Percentiles rank a stretch among this genome's conserved stretches.
Conservation (phyloP, 257 asterid genomes). For the Henckelia pumila region DNA sequence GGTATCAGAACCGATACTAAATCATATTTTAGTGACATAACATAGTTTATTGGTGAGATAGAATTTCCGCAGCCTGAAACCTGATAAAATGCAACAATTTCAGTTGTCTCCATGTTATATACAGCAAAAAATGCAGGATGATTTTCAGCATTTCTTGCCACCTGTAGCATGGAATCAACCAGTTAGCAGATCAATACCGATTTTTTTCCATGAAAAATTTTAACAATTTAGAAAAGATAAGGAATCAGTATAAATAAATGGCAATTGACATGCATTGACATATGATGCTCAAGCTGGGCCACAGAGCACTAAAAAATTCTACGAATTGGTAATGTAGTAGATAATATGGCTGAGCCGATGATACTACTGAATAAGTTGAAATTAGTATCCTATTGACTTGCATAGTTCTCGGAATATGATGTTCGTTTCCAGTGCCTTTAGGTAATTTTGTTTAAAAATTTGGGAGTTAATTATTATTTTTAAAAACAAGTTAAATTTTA, state of each 20-base stretch:
- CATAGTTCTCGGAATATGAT: not conserved
- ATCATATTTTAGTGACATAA: not conserved
- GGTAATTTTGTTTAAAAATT: too few relatives aligned
- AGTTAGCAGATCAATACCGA: constrained; percentile 24
- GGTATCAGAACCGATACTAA: not conserved
- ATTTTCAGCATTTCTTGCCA: constrained; percentile 73
- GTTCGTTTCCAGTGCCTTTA: too few relatives aligned
- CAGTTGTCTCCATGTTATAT: constrained; percentile 94
- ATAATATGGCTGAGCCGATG: not conserved
- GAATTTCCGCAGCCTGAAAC: constrained; percentile 32
- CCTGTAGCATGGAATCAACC: constrained; percentile 43
- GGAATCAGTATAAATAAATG: constrained; percentile 14
- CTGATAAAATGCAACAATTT: constrained; percentile 87
- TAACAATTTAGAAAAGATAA: constrained; percentile 8
- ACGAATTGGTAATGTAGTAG: not conserved
- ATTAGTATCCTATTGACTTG: not conserved
- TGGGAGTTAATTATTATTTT: too few relatives aligned
- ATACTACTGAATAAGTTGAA: not conserved
- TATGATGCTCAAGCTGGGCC: not conserved
- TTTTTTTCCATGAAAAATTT: constrained; percentile 1
- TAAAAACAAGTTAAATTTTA: too few relatives aligned
- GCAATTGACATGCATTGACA: not conserved
- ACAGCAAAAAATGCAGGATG: constrained; percentile 97
- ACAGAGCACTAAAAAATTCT: not conserved
- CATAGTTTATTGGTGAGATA: not conserved